phyloP scores from a whole-genome alignment of 1,139 yeast species.

The Nakaseomyces bracarensis region DNA sequence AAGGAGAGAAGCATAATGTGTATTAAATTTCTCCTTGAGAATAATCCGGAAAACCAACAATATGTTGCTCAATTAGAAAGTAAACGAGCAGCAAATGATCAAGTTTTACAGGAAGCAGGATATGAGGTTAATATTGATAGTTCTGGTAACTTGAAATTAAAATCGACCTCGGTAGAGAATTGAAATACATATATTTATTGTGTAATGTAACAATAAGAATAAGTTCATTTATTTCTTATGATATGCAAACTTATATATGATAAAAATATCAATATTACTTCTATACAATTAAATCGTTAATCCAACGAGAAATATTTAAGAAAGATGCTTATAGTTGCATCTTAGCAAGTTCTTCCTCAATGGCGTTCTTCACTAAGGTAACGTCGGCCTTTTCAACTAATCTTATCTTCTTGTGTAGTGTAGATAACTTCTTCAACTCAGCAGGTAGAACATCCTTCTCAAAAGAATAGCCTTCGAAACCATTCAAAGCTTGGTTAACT shows the following conservation, averaged over 20 bases:
- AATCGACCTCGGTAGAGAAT: no score
- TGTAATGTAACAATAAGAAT: conserved; percentile 3
- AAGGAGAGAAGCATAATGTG: conserved; percentile 81
- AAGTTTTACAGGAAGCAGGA: conserved; percentile 48
- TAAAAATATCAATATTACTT: conserved; percentile 3
- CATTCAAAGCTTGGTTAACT: conserved; percentile 68
- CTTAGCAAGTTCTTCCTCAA: conserved; percentile 57
- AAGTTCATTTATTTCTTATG: conserved; percentile 2
- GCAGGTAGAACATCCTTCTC: conserved; percentile 83
- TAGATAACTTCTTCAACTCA: conserved; percentile 65
- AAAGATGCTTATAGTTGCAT: conserved; percentile 32
- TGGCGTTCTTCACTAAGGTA: conserved; percentile 63
- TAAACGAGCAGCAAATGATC: conserved; percentile 42
- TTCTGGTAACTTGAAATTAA: conserved; percentile 42
- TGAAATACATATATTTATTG: no score
- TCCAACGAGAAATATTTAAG: not conserved
- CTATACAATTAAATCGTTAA: conserved; percentile 3
- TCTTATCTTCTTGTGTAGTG: conserved; percentile 67
- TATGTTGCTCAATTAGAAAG: conserved; percentile 64
- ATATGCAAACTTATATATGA: conserved; percentile 6
- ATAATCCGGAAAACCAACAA: conserved; percentile 60
- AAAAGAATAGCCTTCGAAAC: conserved; percentile 66
- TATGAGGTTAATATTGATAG: conserved; percentile 48
- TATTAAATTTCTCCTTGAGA: conserved; percentile 54
- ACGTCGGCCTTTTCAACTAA: conserved; percentile 68